Percentiles rank a stretch among this genome's conserved stretches.
Conservation (phyloP, 345 rosid species). For the Brassica juncea region DNA sequence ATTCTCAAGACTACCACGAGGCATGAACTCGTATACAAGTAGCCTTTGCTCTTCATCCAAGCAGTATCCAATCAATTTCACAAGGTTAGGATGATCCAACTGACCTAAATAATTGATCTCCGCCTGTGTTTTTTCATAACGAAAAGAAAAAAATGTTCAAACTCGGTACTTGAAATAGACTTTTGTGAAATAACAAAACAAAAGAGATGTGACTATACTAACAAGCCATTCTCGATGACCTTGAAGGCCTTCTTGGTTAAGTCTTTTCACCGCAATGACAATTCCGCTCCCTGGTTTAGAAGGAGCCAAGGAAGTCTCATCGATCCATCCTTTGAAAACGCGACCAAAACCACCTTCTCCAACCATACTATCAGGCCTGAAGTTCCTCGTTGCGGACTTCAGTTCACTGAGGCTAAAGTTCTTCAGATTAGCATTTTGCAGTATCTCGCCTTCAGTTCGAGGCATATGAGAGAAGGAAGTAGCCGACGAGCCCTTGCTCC, state of each 20-base stretch:
- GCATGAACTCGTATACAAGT: conserved; percentile 93
- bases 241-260: conserved; percentile 82
- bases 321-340: conserved; percentile 97
- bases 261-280: conserved; percentile 88
- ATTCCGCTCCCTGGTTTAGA: conserved; percentile 80
- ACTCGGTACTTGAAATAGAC: background rate
- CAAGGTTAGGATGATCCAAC: conserved; percentile 87
- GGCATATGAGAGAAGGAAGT: conserved; percentile 67
- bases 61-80: conserved; percentile 89
- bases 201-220: background rate
- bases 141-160: conserved; percentile 1
- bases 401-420: conserved; percentile 66
- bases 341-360: conserved; percentile 99
- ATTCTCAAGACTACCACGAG: conserved; percentile 95
- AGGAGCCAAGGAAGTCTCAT: conserved; percentile 65
- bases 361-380: conserved; percentile 83
- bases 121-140: conserved; percentile 28
- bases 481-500: conserved; percentile 57
- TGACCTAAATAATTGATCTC: conserved; percentile 90
- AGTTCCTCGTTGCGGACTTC: conserved; percentile 73
- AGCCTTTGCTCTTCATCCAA: conserved; percentile 94
- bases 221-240: conserved; percentile 94
- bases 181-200: background rate
- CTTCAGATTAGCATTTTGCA: conserved; percentile 75
- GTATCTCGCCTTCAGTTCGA: conserved; percentile 88